Evolutionary conservation across 768 basidiomycete species (phyloP).

Genomic region (Lepiota brunneoincarnata): DNA sequence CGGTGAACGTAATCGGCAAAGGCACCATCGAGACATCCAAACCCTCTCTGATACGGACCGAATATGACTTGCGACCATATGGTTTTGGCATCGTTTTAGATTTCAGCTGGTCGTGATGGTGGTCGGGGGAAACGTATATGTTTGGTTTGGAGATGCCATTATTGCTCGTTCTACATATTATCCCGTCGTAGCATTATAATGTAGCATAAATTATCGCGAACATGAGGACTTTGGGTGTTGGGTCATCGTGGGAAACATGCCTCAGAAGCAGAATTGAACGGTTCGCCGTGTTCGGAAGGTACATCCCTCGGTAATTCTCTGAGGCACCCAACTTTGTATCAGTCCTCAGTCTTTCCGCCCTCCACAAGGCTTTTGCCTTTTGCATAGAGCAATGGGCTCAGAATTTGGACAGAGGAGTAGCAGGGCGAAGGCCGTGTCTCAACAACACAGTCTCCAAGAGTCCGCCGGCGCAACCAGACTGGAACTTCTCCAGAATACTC

Average conservation of each 20-base stretch:
- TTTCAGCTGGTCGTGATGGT: constrained; percentile 55
- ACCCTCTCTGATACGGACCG: constrained; percentile 36
- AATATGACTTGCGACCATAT: constrained; percentile 71
- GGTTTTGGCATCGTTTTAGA: constrained; percentile 75
- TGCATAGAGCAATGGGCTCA: constrained; percentile 30
- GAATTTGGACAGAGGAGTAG: constrained; percentile 25
- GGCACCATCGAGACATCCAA: no score
- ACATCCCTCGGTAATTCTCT: background rate
- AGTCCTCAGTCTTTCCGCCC: constrained; percentile 2
- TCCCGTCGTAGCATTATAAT: background rate
- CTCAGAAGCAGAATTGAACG: constrained; percentile 4
- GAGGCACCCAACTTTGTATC: background rate
- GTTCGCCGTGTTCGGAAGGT: constrained; percentile 3
- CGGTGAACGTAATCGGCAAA: background rate
- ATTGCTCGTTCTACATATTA: background rate
- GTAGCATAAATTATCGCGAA: constrained; percentile 4
- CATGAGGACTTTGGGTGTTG: background rate
- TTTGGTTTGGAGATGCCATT: background rate
- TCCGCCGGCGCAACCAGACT: constrained; percentile 41
- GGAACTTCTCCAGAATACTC: constrained; percentile 63
- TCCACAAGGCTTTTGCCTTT: background rate
- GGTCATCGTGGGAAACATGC: constrained; percentile 11
- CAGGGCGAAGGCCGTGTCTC: constrained; percentile 19
- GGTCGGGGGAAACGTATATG: background rate
- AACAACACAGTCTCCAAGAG: constrained; percentile 16